These are phyloP conservation scores for Noccaea bulbosa DNA, from an alignment of 345 rosid species.

Conservation along the genomic window DNA sequence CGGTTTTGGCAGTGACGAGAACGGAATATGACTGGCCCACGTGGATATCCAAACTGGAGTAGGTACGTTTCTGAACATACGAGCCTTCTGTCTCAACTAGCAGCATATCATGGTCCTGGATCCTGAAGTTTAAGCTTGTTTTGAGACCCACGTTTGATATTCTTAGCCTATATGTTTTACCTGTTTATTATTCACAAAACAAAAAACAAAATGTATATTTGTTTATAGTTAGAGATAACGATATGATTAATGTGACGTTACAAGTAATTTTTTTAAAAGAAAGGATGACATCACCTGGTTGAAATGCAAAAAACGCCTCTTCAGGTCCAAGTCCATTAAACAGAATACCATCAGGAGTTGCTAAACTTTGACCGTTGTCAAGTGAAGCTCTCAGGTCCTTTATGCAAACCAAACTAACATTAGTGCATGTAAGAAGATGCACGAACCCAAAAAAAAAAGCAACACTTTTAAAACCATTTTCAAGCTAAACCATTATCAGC, in stretches of 20 bases:
- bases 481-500: neutral
- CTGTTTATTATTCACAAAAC: slow-evolving; percentile 18
- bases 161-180: slow-evolving; percentile 44
- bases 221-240: neutral
- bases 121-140: slow-evolving; percentile 43
- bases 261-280: neutral
- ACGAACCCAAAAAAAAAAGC: neutral
- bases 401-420: neutral
- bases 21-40: slow-evolving; percentile 47
- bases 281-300: slow-evolving; percentile 25
- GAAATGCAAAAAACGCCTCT: slow-evolving; percentile 36
- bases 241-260: slow-evolving; percentile 3
- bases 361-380: slow-evolving; percentile 38
- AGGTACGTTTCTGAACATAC: slow-evolving; percentile 33
- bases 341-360: slow-evolving; percentile 40
- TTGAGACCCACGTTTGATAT: slow-evolving; percentile 46
- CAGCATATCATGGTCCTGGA: slow-evolving; percentile 46
- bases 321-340: slow-evolving; percentile 44
- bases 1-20: slow-evolving; percentile 43
- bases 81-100: slow-evolving; percentile 45
- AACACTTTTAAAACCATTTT: neutral
- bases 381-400: slow-evolving; percentile 46
- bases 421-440: neutral
- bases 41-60: slow-evolving; percentile 36
- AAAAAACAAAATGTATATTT: neutral